Conservation (phyloP, 2,329 filamentous ascomycete species). For the Acarospora socialis region DNA sequence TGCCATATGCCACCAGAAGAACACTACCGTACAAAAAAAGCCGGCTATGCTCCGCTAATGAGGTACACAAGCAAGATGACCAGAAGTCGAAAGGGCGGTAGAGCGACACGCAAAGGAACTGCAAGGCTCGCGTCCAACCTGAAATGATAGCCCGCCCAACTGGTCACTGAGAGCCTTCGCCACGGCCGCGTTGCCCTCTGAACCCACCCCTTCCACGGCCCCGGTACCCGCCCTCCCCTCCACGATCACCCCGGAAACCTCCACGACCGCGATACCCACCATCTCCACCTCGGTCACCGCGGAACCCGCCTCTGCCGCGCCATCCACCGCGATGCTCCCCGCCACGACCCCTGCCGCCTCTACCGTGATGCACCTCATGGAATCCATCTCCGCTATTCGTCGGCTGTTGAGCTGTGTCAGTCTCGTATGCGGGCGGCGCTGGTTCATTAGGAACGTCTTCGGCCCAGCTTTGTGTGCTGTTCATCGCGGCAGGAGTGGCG, state of each 20-base stretch:
- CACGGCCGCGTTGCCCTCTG: slow-evolving; percentile 20
- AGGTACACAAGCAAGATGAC: too few relatives aligned
- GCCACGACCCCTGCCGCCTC: slow-evolving; percentile 32
- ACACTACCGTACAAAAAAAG: too few relatives aligned
- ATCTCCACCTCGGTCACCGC: slow-evolving; percentile 38
- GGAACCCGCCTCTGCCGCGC: slow-evolving; percentile 27
- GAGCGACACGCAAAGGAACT: too few relatives aligned
- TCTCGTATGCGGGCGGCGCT: slow-evolving; percentile 10
- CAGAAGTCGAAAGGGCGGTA: too few relatives aligned
- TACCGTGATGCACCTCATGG: slow-evolving; percentile 46
- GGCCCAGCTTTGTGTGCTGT: slow-evolving; percentile 59
- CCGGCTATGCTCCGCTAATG: too few relatives aligned
- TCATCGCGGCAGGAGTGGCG: slow-evolving; percentile 43
- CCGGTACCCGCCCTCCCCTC: slow-evolving; percentile 24
- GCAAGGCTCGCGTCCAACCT: too few relatives aligned
- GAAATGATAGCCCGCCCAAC: too few relatives aligned
- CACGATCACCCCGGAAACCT: slow-evolving; percentile 37
- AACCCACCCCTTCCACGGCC: slow-evolving; percentile 25
- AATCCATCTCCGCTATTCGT: slow-evolving; percentile 48
- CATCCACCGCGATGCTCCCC: slow-evolving; percentile 13
- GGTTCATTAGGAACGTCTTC: slow-evolving; percentile 55
- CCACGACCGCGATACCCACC: slow-evolving; percentile 35
- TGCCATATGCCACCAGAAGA: too few relatives aligned
- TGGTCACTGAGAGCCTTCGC: too few relatives aligned
- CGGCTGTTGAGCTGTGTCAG: slow-evolving; percentile 16